Base-by-base conservation (phyloP, 371 early-diverging fungal genomes). In the Lichtheimia ornata region DNA sequence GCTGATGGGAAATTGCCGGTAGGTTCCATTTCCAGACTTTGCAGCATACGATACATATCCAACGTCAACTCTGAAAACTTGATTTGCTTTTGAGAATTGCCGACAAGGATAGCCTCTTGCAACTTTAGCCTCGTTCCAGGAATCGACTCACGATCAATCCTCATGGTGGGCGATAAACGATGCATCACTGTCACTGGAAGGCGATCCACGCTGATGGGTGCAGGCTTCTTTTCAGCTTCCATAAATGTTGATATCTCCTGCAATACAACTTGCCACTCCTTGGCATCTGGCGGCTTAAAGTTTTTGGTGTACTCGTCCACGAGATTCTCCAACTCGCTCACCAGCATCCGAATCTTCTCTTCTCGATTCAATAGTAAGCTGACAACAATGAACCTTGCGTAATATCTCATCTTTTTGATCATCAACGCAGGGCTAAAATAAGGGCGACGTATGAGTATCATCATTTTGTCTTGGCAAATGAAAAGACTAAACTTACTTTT, bases 381-480 rank as follows among this genome's bases (percentile, higher is more conserved):
- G 5, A 97, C 97, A 20, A 97, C 94, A 43, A 96, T 95, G 73
- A 95, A 97, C 13, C 99, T 87, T 0, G 98, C 97, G 71, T 94
- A 96, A 71, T 94, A 98, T 35, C 99, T 88, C 66, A 98, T 85
- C 62, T 95, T 95, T 70, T 98, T 98, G 65, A 97, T 92, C 88
- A 95, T 91, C 42, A 97, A 70, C 1, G 91, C 91, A 9, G 95
- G 86, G 55, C 94, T 95, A 72, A 24, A 14, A 20, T 13, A 41
- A 22, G 20, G 24, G 20, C 28, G 17, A 27, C n/a, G 13, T 44
- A 50, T 28, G 25, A 30, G 28, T 53, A 5, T n/a, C 4, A 28
- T 47, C 28, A 18, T 17, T 17, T 2, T n/a, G 0, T 6, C 20
- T 5, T 18, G 20, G 9, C 24, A 35, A 35, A 13, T 42, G n/a